Base-by-base conservation (phyloP, 2,329 filamentous ascomycete species). In the Gnomoniopsis smithogilvyi region DNA sequence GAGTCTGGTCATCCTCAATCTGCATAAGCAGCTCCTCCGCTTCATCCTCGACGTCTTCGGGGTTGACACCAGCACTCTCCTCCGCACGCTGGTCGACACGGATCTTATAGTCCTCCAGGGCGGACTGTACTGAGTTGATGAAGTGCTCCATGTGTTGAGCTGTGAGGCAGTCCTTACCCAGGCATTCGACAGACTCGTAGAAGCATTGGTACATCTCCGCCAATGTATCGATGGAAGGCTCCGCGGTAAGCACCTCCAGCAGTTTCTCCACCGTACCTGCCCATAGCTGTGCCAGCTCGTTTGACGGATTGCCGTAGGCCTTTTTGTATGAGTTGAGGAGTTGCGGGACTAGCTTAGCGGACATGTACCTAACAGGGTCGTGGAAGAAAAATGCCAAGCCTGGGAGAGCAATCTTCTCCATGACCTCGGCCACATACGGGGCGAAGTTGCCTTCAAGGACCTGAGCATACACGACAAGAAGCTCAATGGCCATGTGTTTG, bases 191-290 rank as follows among this genome's bases (percentile, higher is more conserved):
- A 26, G 92, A 96, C 74, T 99, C 95, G 73, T 99, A 99, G 80
- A 99, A 99, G 79, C 95, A 99, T 74, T 98, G 94, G 76, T 97
- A 99, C 92, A 99, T 97, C 76, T 98, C 95, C 1, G 95, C 94
- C 50, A 99, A 83, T 0, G 95, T 96, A 68, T 99, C 95, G 60
- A 99, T 93, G 1, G 93, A 92, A 21, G 95, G 94, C 76, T 99
- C 95, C 0, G 93, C 93, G 62, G 89, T 91, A 43, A 99, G 82
- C 1, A 97, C 93, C 73, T 98, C 95, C 12, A 99, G 85, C 38
- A 98, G 83, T 77, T 96, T 97, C 67, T 91, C 90, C 11, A 95
- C 88, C 3, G 93, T 96, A 57, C 83, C 87, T 62, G 82, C 83
- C 95, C 95, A 99, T 51, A 99, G 83, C 47, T 85, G 83, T n/a